Percentiles rank a stretch among this genome's conserved stretches.
These are phyloP conservation scores for Boletus smithii DNA, from an alignment of 1,284 basidiomycete species.

Conservation along the genomic window DNA sequence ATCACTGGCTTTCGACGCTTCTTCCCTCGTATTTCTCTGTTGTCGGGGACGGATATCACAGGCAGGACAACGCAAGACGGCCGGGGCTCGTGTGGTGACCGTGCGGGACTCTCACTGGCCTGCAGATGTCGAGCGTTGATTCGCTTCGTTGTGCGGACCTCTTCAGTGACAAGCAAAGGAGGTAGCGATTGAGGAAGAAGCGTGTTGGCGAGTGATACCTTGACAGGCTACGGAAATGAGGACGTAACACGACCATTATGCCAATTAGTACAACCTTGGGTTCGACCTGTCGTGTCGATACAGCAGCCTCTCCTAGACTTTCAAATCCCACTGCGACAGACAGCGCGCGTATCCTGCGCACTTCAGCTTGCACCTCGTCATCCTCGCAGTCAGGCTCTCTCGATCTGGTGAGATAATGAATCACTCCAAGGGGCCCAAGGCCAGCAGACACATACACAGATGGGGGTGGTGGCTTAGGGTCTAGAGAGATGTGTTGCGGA, in stretches of 20 bases:
- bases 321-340: slow-evolving; percentile 38
- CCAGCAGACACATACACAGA: slow-evolving; percentile 35
- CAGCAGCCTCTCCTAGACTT: slow-evolving; percentile 15
- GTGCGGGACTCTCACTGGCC: not conserved
- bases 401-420: slow-evolving; percentile 31
- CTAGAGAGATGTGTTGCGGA: slow-evolving; percentile 38
- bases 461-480: slow-evolving; percentile 38
- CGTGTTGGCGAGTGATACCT: not conserved
- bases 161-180: slow-evolving; percentile 24
- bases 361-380: slow-evolving; percentile 36
- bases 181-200: slow-evolving; percentile 11
- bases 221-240: slow-evolving; percentile 17
- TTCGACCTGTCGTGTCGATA: not conserved
- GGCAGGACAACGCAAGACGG: slow-evolving; percentile 19
- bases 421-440: slow-evolving; percentile 20
- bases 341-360: slow-evolving; percentile 37
- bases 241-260: not conserved
- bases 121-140: not conserved
- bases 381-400: slow-evolving; percentile 48
- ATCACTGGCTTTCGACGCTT: slow-evolving; percentile 15
- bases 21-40: not conserved
- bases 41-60: slow-evolving; percentile 11
- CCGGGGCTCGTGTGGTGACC: slow-evolving; percentile 28
- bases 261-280: slow-evolving; percentile 15
- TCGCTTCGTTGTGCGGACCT: slow-evolving; percentile 6